Evolutionary conservation across 352 stramenopile species (phyloP), one percentile per base, ranked within the genome.

Genomic region (Globisporangium cederbergense): DNA sequence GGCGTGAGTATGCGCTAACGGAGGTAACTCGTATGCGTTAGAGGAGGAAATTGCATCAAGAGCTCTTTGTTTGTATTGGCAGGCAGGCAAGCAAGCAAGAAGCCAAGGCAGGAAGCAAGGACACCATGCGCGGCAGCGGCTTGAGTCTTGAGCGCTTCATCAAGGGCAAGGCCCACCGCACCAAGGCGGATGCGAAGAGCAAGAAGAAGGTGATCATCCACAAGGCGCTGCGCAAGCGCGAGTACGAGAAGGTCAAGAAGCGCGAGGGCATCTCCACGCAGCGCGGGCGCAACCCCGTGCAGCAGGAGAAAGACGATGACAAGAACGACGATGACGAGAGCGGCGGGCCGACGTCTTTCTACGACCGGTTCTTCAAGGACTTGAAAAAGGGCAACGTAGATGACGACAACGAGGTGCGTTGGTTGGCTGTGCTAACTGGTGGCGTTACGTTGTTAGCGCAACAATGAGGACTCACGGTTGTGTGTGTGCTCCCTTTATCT

Each of bases 141-240:
- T 68, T 95, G 66, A 95, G 86, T 79, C 68, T 95, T 62, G 83
- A 95, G 75, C 86, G 86, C 11, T 95, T 95, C 60, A 91, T 93
- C 68, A 86, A 91, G 63, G 86, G 86, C 70, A 95, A 95, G 71
- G 79, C 83, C 22, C 84, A 93, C 50, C 71, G 75, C 53, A 88
- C 82, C 47, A 93, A 92, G 69, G 85, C 75, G 25, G 84, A 93
- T 64, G 78, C 80, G 11, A 88, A 93, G 76, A 89, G 78, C 74
- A 92, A 91, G 73, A 93, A 95, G 79, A 83, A 88, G 59, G 72
- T 70, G 30, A 88, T 91, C 40, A 84, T 93, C 49, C 79, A 79
- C 72, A 95, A 95, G 72, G 86, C 86, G n/a, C 69, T 80, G 68
- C 83, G 83, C 13, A 83, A 81, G 53, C 80, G 84, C 40, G 72